Evolutionary conservation across 768 basidiomycete genomes (phyloP), one percentile per base, ranked within the genome.

Genomic region (Rubroboletus pulcherrimus): DNA sequence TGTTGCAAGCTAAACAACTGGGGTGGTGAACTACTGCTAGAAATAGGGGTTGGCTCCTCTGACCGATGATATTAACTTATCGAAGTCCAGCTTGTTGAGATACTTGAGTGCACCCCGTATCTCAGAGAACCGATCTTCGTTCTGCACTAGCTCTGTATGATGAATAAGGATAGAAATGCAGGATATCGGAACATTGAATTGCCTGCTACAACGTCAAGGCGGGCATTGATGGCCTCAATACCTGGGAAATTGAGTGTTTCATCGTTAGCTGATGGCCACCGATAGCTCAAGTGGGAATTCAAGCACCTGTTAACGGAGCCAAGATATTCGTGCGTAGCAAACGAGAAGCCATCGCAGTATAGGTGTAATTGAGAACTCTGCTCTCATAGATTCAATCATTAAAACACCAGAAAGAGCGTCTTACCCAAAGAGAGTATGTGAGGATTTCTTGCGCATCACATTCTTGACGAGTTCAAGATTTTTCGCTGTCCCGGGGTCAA

Each of bases 381-480:
- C 19, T 17, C 38, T 15, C 39, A 12, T 37, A 55, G 7, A 41
- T 29, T 54, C n/a, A 51, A 26, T 12, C 1, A 31, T 1, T 7
- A 57, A 45, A 50, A 1, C 7, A 19, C 9, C 10, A 12, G 30
- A 17, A 24, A 49, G 37, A 33, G 17, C 1, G 9, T 14, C 56
- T 44, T 66, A 91, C 93, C 91, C 87, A 72, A 90, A 90, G 0
- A 97, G 74, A 0, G 91, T 91, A 69, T 91, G 84, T 2, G 75
- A 65, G 0, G 85, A 87, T 68, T 84, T 91, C 62, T 81, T 84
- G 44, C 73, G 74, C 5, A 83, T 67, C 64, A 84, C 79, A 66
- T 95, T 98, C 9, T 77, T 82, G 15, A 96, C 88, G 2, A 99
- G 77, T 66, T 99, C 97, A 7, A 99, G 79, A 67, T 96, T 94